These are phyloP conservation scores for Leishmania martiniquensis DNA, from an alignment of 208 protist genomes.

Conservation along the genomic window DNA sequence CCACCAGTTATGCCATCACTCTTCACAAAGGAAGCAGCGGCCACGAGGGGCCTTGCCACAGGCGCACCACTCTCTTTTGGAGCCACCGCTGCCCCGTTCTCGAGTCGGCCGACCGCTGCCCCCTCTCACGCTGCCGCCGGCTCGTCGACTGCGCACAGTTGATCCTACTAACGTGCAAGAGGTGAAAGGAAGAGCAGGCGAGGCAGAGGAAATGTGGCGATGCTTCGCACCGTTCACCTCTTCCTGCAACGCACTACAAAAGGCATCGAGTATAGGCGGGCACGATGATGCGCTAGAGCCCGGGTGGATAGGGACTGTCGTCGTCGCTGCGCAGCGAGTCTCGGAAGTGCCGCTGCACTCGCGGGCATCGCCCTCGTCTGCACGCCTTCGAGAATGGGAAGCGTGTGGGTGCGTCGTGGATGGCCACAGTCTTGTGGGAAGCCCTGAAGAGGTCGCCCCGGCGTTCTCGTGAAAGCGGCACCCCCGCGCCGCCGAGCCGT, in stretches of 20 bases:
- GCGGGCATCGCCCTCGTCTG: background rate
- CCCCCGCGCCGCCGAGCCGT: background rate
- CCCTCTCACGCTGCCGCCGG: constrained; percentile 6
- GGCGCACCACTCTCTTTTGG: constrained; percentile 29
- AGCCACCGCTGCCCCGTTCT: background rate
- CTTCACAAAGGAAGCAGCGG: constrained; percentile 72
- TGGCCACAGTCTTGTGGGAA: background rate
- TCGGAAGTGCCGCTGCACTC: background rate
- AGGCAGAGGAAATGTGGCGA: background rate
- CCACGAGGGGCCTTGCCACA: constrained; percentile 64
- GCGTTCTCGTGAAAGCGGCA: background rate
- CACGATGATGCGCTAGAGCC: background rate
- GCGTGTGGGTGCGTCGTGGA: background rate
- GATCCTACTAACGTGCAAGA: background rate
- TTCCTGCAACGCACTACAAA: background rate
- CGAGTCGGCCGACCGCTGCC: background rate
- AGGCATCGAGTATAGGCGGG: background rate
- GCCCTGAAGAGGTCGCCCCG: background rate
- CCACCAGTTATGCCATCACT: background rate
- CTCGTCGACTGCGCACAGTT: constrained; percentile 22
- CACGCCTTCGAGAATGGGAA: background rate
- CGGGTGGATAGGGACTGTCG: background rate
- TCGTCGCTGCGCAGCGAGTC: background rate
- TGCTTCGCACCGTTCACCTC: background rate
- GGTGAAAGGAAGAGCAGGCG: background rate